phyloP scores from a whole-genome alignment of 2,329 filamentous ascomycete genomes.

The Diaporthe sp. region DNA sequence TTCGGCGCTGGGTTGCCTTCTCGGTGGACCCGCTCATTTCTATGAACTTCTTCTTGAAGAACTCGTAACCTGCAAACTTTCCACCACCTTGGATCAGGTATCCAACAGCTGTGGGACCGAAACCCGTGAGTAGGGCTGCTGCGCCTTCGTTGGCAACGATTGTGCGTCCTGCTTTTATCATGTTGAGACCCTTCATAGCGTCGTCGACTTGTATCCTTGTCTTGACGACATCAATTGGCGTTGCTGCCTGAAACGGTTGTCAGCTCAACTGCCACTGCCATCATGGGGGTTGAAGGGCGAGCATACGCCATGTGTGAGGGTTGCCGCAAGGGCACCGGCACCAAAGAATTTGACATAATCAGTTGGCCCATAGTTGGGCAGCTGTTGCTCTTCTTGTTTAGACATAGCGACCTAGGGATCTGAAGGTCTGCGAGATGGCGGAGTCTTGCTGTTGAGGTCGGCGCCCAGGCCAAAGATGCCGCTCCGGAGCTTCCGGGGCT shows the following conservation, averaged over 20 bases:
- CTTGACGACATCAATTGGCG: constrained; percentile 81
- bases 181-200: constrained; percentile 84
- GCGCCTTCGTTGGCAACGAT: constrained; percentile 86
- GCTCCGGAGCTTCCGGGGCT: background rate
- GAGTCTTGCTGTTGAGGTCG: background rate
- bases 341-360: constrained; percentile 68
- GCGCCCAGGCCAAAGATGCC: background rate
- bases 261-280: background rate
- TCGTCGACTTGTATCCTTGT: constrained; percentile 93
- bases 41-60: constrained; percentile 93
- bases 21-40: constrained; percentile 71
- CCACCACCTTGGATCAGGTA: constrained; percentile 92
- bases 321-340: constrained; percentile 66
- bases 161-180: constrained; percentile 83
- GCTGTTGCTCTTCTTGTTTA: constrained; percentile 44
- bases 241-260: constrained; percentile 57
- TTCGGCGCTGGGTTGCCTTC: constrained; percentile 59
- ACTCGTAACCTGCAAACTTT: constrained; percentile 94
- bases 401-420: constrained; percentile 18
- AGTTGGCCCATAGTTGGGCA: constrained; percentile 56
- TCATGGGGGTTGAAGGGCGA: background rate
- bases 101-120: constrained; percentile 87
- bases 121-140: constrained; percentile 83
- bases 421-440: background rate
- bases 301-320: constrained; percentile 64